Percentiles rank a stretch among this genome's conserved stretches.
Evolutionary conservation across 2,329 filamentous ascomycete genomes (phyloP).

Genomic region (Calonectria fujianensis): DNA sequence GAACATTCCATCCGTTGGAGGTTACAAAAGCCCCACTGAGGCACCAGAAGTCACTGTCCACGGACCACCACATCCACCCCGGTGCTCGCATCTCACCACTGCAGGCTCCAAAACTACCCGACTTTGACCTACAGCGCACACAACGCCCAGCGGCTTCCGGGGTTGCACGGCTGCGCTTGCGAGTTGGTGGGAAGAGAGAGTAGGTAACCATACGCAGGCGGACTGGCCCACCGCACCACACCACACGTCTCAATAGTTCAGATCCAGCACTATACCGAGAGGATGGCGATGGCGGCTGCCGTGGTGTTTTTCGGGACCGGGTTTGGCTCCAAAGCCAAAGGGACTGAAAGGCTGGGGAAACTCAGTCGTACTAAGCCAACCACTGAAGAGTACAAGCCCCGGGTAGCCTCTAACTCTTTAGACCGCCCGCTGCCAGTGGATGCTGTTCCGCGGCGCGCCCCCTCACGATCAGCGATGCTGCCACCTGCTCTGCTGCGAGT

Average conservation of each 20-base stretch:
- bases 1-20: conserved; percentile 43
- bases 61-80: conserved; percentile 34
- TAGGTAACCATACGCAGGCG: conserved; percentile 22
- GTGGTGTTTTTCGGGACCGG: conserved; percentile 24
- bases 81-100: conserved; percentile 26
- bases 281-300: conserved; percentile 28
- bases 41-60: conserved; percentile 30
- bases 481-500: conserved; percentile 33
- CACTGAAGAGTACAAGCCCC: conserved; percentile 13
- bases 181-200: conserved; percentile 14
- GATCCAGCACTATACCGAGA: conserved; percentile 27
- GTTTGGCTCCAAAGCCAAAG: conserved; percentile 29
- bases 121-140: conserved; percentile 33
- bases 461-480: conserved; percentile 46
- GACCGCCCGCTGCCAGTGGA: conserved; percentile 44
- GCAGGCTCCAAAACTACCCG: conserved; percentile 39
- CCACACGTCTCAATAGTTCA: conserved; percentile 14
- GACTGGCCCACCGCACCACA: conserved; percentile 22
- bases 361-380: background rate
- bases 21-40: conserved; percentile 38
- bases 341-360: conserved; percentile 11
- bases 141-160: conserved; percentile 9
- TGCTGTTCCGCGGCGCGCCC: background rate
- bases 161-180: conserved; percentile 20
- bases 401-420: conserved; percentile 44